phyloP scores from a whole-genome alignment of 805 yeast species.

The Candida broadrunensis region DNA sequence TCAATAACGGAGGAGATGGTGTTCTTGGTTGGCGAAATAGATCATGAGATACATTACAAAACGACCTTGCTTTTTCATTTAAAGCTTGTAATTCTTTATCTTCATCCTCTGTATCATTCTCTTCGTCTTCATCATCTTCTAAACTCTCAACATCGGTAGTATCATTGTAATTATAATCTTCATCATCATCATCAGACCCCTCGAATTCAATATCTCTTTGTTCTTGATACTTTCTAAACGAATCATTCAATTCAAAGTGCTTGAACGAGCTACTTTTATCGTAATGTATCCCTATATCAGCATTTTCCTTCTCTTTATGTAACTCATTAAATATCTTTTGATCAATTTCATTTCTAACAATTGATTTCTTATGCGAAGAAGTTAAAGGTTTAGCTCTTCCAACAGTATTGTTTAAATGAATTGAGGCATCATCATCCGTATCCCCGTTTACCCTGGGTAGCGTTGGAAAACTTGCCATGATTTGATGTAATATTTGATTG shows the following conservation, averaged over 20 bases:
- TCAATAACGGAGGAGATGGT: neutral
- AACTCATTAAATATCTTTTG: conserved; percentile 10
- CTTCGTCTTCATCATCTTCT: conserved; percentile 1
- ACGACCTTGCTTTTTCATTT: neutral
- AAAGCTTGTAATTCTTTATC: conserved; percentile 1
- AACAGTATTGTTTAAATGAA: conserved; percentile 33
- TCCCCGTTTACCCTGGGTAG: conserved; percentile 37
- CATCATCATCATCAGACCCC: conserved; percentile 1
- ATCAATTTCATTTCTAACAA: conserved; percentile 10
- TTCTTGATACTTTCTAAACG: neutral
- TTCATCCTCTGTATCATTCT: conserved; percentile 1
- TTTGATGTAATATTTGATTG: neutral
- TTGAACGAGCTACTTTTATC: neutral
- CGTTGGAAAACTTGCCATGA: conserved; percentile 27
- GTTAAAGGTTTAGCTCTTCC: conserved; percentile 38
- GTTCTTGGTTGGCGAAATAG: too few relatives aligned
- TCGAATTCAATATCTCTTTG: conserved; percentile 1
- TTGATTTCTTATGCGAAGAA: neutral
- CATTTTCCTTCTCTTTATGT: conserved; percentile 3
- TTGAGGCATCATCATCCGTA: conserved; percentile 41
- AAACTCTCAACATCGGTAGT: conserved; percentile 7
- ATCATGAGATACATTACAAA: neutral
- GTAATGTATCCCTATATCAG: conserved; percentile 5
- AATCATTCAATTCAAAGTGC: conserved; percentile 4
- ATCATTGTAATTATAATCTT: conserved; percentile 1